Evolutionary conservation across 495 filamentous ascomycete genomes (phyloP), one percentile per base, ranked within the genome.

Genomic region (Tuber microsphaerosporum): DNA sequence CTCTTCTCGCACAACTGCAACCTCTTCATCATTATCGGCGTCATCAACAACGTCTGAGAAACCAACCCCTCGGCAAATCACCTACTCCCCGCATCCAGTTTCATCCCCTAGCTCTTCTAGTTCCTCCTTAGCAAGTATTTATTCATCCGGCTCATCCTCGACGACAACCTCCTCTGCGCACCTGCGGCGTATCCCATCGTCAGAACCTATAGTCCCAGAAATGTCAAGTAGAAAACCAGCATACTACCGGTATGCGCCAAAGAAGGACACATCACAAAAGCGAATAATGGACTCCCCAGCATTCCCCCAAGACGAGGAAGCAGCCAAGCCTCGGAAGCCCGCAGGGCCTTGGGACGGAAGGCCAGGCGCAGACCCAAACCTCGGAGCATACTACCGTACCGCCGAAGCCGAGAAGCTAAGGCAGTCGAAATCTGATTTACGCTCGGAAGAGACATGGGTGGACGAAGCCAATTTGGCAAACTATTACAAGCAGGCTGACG

Each of bases 311-410:
- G 14, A 14, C 56, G 56, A 65, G 4, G 56, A 34, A 19, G 14
- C 26, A 19, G 26, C 34, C 8, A 34, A 65, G 19, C 16, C 56
- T 26, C 26, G 26, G 56, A 78, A 77, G 42, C 77, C 76, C 34
- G 77, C 77, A 22, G 77, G 77, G 0, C 76, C 77, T n/a, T 79
- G 77, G 77, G 77, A 79, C 45, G 77, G 77, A 42, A 79, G 78
- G 73, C 77, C 76, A 1, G 77, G 77, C 5, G 77, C 77, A 22
- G 77, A 79, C 45, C 77, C 77, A 17, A 45, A 75, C 39, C 76
- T 79, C 22, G 77, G 77, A 12, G 77, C 77, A 45, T 79, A 79
- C 61, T 79, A 79, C 69, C 77, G 77, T 43, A 65, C 78, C 17
- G 77, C 77, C 22, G 73, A 73, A 70, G 77, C 77, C 10, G 75